Evolutionary conservation across 1,284 basidiomycete species (phyloP).

Genomic region (Athelia psychrophila): DNA sequence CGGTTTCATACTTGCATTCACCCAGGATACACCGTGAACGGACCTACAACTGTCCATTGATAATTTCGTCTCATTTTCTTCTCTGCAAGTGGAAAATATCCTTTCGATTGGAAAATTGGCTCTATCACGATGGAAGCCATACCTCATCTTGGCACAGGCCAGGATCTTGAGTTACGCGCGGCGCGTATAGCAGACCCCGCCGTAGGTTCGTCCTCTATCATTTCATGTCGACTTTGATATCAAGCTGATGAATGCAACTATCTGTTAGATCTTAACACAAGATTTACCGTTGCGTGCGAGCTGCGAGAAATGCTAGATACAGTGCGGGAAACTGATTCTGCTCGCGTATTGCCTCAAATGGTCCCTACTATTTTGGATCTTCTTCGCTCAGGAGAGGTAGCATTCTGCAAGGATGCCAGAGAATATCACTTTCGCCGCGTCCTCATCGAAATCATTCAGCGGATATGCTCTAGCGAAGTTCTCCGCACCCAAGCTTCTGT

Average conservation of each 20-base stretch:
- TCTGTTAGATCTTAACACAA: slow-evolving; percentile 62
- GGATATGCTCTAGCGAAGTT: slow-evolving; percentile 82
- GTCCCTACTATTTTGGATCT: slow-evolving; percentile 82
- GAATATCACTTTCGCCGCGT: slow-evolving; percentile 89
- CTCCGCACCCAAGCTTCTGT: slow-evolving; percentile 69
- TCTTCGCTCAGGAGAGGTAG: slow-evolving; percentile 74
- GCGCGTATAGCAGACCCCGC: slow-evolving; percentile 72
- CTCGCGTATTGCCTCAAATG: slow-evolving; percentile 67
- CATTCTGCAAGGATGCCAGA: slow-evolving; percentile 73
- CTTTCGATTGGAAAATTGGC: too few relatives aligned
- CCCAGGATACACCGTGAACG: too few relatives aligned
- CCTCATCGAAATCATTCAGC: slow-evolving; percentile 86
- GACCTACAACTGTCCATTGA: too few relatives aligned
- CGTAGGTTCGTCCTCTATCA: slow-evolving; percentile 42
- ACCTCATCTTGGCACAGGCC: slow-evolving; percentile 43
- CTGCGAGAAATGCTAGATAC: slow-evolving; percentile 87
- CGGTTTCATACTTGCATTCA: too few relatives aligned
- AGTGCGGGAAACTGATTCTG: slow-evolving; percentile 78
- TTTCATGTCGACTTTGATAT: slow-evolving; percentile 4
- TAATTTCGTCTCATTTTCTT: too few relatives aligned
- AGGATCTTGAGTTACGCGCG: slow-evolving; percentile 67
- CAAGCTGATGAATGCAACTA: slow-evolving; percentile 2
- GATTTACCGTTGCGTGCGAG: slow-evolving; percentile 72
- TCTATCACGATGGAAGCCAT: slow-evolving; percentile 36
- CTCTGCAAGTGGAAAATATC: too few relatives aligned